Evolutionary conservation across 2,329 filamentous ascomycete genomes (phyloP).

Genomic region (Hypoxylon sp.): DNA sequence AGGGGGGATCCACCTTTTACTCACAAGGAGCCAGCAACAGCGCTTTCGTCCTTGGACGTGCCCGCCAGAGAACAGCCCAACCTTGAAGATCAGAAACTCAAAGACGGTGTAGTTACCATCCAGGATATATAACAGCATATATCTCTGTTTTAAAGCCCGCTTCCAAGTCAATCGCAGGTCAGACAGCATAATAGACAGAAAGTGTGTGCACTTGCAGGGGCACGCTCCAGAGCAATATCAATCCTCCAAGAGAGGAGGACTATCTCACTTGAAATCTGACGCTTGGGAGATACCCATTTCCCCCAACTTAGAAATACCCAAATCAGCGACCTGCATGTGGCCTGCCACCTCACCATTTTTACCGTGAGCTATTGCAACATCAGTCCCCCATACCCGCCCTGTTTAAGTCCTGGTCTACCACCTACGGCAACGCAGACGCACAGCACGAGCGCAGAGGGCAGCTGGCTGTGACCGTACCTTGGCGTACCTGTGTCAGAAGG

Average conservation of each 20-base stretch:
- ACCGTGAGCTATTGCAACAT: conserved; percentile 58
- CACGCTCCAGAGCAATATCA: conserved; percentile 40
- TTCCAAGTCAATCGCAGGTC: conserved; percentile 35
- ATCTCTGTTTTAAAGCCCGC: conserved; percentile 16
- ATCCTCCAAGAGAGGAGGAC: conserved; percentile 34
- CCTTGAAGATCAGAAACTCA: conserved; percentile 20
- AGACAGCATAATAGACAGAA: conserved; percentile 6
- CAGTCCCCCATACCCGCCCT: conserved; percentile 56
- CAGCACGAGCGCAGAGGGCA: conserved; percentile 42
- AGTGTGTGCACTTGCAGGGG: conserved; percentile 35
- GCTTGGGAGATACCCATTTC: conserved; percentile 41
- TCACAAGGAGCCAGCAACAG: conserved; percentile 34
- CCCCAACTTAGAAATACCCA: conserved; percentile 54
- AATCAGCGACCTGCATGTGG: conserved; percentile 62
- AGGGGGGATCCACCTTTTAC: conserved; percentile 41
- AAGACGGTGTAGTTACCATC: conserved; percentile 21
- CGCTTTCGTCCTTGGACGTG: conserved; percentile 28
- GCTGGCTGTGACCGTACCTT: conserved; percentile 50
- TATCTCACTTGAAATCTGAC: conserved; percentile 46
- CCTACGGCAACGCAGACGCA: conserved; percentile 47
- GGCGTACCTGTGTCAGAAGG: conserved; percentile 51
- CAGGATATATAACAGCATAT: conserved; percentile 32
- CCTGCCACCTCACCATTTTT: conserved; percentile 62
- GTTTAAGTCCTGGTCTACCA: conserved; percentile 51
- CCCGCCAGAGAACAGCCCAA: conserved; percentile 30